Evolutionary conservation across 2,329 filamentous ascomycete species (phyloP).

Genomic region (Monosporascus sp.): DNA sequence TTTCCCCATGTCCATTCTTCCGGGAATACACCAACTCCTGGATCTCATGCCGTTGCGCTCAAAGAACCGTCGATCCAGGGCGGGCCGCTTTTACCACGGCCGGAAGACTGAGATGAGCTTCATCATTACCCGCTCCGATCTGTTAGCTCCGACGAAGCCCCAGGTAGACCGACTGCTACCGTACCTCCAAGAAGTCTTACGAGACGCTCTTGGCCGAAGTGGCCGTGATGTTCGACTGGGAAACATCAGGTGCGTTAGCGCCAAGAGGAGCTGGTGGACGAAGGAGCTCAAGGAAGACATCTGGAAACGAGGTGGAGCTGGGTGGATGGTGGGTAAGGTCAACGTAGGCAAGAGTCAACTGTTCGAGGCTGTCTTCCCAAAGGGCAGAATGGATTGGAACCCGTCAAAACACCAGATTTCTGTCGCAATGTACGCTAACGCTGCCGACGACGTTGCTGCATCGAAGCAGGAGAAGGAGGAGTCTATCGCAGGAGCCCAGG

Average conservation of each 20-base stretch:
- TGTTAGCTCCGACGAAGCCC: constrained; percentile 76
- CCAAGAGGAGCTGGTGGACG: constrained; percentile 87
- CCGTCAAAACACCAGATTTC: constrained; percentile 32
- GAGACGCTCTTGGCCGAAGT: constrained; percentile 64
- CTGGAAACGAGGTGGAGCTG: constrained; percentile 73
- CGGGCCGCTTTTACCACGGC: constrained; percentile 58
- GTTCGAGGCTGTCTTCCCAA: constrained; percentile 83
- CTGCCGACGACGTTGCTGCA: background rate
- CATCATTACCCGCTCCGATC: constrained; percentile 81
- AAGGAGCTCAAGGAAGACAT: constrained; percentile 80
- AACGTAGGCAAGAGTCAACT: constrained; percentile 96
- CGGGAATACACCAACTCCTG: constrained; percentile 65
- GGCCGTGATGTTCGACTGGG: constrained; percentile 73
- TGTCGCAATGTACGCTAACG: constrained; percentile 24
- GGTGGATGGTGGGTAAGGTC: constrained; percentile 96
- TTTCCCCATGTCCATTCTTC: constrained; percentile 89
- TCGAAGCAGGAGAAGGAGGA: background rate
- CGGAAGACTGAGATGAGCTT: constrained; percentile 78
- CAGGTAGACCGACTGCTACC: constrained; percentile 85
- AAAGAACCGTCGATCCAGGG: constrained; percentile 70
- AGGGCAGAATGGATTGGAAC: constrained; percentile 49
- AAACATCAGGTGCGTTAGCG: constrained; percentile 81
- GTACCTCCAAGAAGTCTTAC: constrained; percentile 70
- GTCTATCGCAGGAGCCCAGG: background rate
- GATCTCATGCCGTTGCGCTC: constrained; percentile 69